Percentiles rank a stretch among this genome's conserved stretches.
Conservation (phyloP, 2,329 filamentous ascomycete genomes). For the Colletotrichum salicis region DNA sequence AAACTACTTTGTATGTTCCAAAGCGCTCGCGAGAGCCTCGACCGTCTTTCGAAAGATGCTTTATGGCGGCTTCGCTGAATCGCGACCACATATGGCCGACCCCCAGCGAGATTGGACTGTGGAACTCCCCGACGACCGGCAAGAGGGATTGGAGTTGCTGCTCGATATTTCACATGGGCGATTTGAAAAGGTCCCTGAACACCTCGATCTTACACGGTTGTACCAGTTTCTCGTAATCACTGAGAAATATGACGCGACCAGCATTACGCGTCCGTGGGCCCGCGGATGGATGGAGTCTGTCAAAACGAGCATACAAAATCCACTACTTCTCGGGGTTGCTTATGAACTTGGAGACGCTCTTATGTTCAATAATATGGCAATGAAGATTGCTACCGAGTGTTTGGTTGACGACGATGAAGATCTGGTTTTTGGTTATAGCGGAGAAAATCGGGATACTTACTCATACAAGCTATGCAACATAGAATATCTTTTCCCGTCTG, state of each 20-base stretch:
- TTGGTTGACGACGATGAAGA: conserved; percentile 16
- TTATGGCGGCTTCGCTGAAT: conserved; percentile 42
- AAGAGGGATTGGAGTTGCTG: conserved; percentile 41
- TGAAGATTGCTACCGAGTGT: conserved; percentile 41
- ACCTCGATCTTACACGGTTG: conserved; percentile 38
- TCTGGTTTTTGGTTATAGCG: conserved; percentile 18
- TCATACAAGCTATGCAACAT: conserved; percentile 21
- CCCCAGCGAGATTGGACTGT: conserved; percentile 40
- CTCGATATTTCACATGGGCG: conserved; percentile 45
- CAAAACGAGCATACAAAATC: conserved; percentile 31
- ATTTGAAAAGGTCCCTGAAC: conserved; percentile 40
- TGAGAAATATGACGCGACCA: conserved; percentile 45
- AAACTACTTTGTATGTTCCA: conserved; percentile 41
- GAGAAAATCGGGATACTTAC: neutral
- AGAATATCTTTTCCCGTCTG: conserved; percentile 9
- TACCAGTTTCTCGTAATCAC: conserved; percentile 43
- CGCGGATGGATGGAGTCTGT: conserved; percentile 36
- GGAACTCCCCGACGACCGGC: conserved; percentile 45
- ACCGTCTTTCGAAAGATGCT: conserved; percentile 44
- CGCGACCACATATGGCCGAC: conserved; percentile 13
- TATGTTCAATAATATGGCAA: conserved; percentile 37
- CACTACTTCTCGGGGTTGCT: conserved; percentile 43
- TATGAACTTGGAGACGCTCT: conserved; percentile 45
- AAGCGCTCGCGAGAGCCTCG: conserved; percentile 41
- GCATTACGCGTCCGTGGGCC: conserved; percentile 41